Evolutionary conservation across 2,329 filamentous ascomycete genomes (phyloP), one percentile per base, ranked within the genome.

Genomic region (Pseudogymnoascus sp.): DNA sequence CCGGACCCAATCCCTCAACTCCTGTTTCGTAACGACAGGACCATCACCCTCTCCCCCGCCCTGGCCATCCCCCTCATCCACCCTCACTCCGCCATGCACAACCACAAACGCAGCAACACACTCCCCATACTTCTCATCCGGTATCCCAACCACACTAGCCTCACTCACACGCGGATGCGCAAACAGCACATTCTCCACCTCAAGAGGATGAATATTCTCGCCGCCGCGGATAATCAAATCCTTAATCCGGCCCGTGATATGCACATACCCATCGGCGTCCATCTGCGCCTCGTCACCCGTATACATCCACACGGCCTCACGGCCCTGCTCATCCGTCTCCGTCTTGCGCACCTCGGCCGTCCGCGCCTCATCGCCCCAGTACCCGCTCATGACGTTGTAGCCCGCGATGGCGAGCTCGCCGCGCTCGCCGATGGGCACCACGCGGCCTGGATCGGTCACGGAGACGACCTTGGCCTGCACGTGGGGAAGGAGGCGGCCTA

Each of bases 211-310:
- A 63, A 97, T 96, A 73, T 99, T 99, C 74, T 98, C 95, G 24
- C 95, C 95, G 28, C 90, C 93, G 26, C 91, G 85, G 72, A 98
- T 98, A 70, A 99, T 97, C 62, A 98, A 77, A 73, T 99, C 95
- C 76, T 98, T 98, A 72, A 96, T 93, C 14, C 93, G 82, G 2
- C 93, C 91, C 0, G 92, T 97, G 71, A 98, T 96, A 68, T 84
- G 84, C 2, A 97, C 84, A 72, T 92, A 98, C 2, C 93, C 95
- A 28, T 92, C 82, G 4, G 76, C 80, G 65, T 96, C 91, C 84
- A 98, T 96, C 61, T 80, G 78, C 1, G 92, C 95, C 78, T 98
- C 93, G 71, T 99, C 95, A 19, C 95, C 95, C 0, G 89, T 96
- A 75, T 89, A 81, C 89, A 98, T 95, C 93, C 93, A 98, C 16